Evolutionary conservation across 2,329 filamentous ascomycete genomes (phyloP).

Genomic region (Seiridium cupressi): DNA sequence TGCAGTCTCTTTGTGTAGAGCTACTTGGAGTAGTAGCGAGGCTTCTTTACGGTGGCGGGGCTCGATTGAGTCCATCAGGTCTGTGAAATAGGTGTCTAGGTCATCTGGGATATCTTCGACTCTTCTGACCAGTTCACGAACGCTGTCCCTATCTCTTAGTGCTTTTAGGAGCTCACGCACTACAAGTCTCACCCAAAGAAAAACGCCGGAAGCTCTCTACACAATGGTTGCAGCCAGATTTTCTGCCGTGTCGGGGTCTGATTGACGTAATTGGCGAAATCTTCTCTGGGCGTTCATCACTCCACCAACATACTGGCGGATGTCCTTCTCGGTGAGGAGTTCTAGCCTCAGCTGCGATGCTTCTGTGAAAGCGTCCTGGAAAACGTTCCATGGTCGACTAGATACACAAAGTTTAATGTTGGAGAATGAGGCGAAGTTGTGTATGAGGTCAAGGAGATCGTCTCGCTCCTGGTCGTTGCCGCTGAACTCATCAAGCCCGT

Average conservation of each 20-base stretch:
- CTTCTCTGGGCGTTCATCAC: background rate
- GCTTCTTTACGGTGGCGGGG: background rate
- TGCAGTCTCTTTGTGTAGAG: background rate
- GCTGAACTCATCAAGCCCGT: background rate
- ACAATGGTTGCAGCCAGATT: rapidly evolving
- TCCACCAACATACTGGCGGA: background rate
- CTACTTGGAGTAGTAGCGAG: background rate
- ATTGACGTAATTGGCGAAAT: background rate
- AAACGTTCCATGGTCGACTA: background rate
- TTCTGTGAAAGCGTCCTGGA: background rate
- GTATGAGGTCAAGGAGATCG: background rate
- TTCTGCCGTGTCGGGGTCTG: background rate
- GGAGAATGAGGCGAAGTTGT: background rate
- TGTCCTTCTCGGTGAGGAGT: background rate
- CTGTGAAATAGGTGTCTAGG: background rate
- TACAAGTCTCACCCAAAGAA: background rate
- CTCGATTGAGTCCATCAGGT: background rate
- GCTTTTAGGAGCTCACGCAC: background rate
- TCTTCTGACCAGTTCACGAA: background rate
- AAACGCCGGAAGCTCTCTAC: background rate
- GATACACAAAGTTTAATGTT: background rate
- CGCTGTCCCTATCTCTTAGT: background rate
- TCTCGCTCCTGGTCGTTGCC: background rate
- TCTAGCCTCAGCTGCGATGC: background rate
- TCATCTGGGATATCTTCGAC: background rate